Evolutionary conservation across 805 yeast species (phyloP).

Genomic region (Middelhovenomyces tepae): DNA sequence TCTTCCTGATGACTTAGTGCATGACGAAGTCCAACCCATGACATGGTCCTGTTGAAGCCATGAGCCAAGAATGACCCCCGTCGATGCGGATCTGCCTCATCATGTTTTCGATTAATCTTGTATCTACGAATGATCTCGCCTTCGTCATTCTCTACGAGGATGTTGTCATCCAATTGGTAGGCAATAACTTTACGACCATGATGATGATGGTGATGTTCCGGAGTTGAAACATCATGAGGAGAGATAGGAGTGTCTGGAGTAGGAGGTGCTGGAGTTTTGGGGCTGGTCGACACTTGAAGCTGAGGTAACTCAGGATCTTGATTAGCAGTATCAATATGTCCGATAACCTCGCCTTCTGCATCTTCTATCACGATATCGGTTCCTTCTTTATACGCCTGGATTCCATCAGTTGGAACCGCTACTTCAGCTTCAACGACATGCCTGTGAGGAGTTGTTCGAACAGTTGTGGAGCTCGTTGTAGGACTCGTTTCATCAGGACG

Average conservation of each 20-base stretch:
- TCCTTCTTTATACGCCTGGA: constrained; percentile 61
- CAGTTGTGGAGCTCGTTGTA: constrained; percentile 7
- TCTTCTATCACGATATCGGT: constrained; percentile 66
- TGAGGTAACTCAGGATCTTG: too few species aligned
- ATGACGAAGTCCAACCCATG: constrained; percentile 2
- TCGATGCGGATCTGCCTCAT: constrained; percentile 4
- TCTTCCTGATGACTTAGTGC: too few species aligned
- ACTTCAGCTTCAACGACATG: constrained; percentile 14
- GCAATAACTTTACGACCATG: constrained; percentile 45
- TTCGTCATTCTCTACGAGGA: constrained; percentile 80
- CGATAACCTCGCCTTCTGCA: constrained; percentile 71
- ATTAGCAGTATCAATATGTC: constrained; percentile 33
- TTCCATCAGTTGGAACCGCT: constrained; percentile 18
- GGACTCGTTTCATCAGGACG: constrained; percentile 7
- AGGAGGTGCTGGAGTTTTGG: constrained; percentile 3
- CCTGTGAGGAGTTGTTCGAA: constrained; percentile 11
- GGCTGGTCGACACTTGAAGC: too few species aligned
- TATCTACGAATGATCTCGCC: constrained; percentile 88
- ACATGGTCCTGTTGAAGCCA: constrained; percentile 6
- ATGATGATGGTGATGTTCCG: constrained; percentile 2
- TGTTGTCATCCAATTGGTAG: constrained; percentile 65
- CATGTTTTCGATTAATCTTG: constrained; percentile 51
- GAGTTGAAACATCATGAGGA: constrained; percentile 5
- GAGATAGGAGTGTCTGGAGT: constrained; percentile 1
- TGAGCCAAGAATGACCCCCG: constrained; percentile 1